Evolutionary conservation across 352 stramenopile species (phyloP).

Genomic region (Thraustochytrium sp.): DNA sequence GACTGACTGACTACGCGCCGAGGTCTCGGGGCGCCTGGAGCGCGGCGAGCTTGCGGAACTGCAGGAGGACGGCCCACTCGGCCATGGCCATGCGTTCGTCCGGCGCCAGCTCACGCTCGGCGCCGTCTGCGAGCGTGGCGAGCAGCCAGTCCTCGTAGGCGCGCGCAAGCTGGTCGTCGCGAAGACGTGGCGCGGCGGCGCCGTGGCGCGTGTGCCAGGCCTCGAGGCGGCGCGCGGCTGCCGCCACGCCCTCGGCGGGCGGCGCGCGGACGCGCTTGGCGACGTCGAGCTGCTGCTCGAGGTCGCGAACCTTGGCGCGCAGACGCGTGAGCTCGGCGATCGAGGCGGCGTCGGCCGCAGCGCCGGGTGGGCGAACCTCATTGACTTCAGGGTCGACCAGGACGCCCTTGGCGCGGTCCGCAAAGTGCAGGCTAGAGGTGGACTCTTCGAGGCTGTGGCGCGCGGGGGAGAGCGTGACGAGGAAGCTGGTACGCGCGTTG

Average conservation of each 20-base stretch:
- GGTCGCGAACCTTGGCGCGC: not conserved
- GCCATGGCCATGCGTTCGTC: slow-evolving; percentile 26
- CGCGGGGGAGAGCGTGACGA: slow-evolving; percentile 76
- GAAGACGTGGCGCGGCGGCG: not conserved
- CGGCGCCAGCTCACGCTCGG: not conserved
- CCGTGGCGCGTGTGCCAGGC: not conserved
- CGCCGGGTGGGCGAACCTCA: slow-evolving; percentile 60
- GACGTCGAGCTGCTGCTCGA: not conserved
- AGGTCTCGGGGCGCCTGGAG: too few species aligned
- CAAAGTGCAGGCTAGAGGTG: slow-evolving; percentile 86
- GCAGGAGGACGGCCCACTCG: slow-evolving; percentile 28
- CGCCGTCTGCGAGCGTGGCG: not conserved
- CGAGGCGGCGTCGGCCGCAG: not conserved
- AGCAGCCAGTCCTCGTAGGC: slow-evolving; percentile 31
- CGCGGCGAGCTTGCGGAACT: slow-evolving; percentile 16
- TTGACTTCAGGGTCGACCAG: slow-evolving; percentile 66
- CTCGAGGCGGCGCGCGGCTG: not conserved
- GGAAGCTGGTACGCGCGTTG: slow-evolving; percentile 81
- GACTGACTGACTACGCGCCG: too few species aligned
- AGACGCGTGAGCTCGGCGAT: not conserved
- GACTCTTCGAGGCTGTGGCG: slow-evolving; percentile 77
- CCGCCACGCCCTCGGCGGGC: not conserved
- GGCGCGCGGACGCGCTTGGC: not conserved
- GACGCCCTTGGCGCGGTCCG: slow-evolving; percentile 72
- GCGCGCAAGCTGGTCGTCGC: not conserved